Evolutionary conservation across 1,284 basidiomycete species (phyloP).

Genomic region (Cryptococcus sp.): DNA sequence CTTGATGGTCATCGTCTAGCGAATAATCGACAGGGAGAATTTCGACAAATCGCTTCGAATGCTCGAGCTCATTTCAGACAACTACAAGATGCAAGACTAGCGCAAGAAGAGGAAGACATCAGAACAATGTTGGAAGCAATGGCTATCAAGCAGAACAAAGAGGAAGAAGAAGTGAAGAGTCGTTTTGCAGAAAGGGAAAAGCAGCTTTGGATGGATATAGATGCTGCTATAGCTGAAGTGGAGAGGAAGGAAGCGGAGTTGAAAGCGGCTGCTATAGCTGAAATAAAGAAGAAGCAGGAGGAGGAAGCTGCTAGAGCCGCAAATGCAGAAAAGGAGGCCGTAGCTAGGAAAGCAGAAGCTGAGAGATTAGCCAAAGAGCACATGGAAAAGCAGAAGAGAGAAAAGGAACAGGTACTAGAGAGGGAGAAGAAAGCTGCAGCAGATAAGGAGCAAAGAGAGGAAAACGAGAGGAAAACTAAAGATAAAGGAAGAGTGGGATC

Average conservation of each 20-base stretch:
- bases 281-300: conserved; percentile 12
- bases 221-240: conserved; percentile 29
- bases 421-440: conserved; percentile 11
- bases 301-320: conserved; percentile 23
- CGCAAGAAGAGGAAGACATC: conserved; percentile 32
- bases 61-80: conserved; percentile 16
- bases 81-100: conserved; percentile 8
- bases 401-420: conserved; percentile 11
- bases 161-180: conserved; percentile 27
- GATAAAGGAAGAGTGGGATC: conserved; percentile 47
- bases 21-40: conserved; percentile 11
- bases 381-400: conserved; percentile 16
- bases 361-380: conserved; percentile 22
- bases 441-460: conserved; percentile 11
- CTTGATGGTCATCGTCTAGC: conserved; percentile 21
- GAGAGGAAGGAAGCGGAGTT: conserved; percentile 20
- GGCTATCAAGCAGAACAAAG: conserved; percentile 22
- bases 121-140: conserved; percentile 29
- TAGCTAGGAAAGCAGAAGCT: conserved; percentile 19
- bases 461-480: background rate
- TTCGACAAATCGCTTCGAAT: conserved; percentile 17
- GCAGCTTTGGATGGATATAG: conserved; percentile 39
- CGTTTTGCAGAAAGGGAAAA: conserved; percentile 32
- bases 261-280: conserved; percentile 6
- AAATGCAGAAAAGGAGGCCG: conserved; percentile 21